These are phyloP conservation scores for Abortiporus biennis DNA, from an alignment of 1,284 basidiomycete genomes.

Conservation along the genomic window DNA sequence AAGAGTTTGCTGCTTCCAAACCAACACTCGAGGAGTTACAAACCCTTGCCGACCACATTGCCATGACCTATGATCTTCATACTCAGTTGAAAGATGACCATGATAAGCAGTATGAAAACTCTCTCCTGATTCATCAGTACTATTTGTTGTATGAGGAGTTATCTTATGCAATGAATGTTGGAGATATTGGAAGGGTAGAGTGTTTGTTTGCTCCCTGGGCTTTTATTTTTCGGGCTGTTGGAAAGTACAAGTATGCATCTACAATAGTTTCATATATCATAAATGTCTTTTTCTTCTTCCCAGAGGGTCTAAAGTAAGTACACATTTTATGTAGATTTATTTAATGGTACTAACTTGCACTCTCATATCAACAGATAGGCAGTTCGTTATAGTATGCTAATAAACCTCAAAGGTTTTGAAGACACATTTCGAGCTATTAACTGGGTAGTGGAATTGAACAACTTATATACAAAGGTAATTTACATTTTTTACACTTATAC, in stretches of 20 bases:
- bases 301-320: conserved; percentile 12
- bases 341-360: not conserved
- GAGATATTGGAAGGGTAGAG: conserved; percentile 28
- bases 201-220: conserved; percentile 20
- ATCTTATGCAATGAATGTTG: conserved; percentile 21
- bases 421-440: not conserved
- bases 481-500: not conserved
- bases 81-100: conserved; percentile 4
- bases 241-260: conserved; percentile 26
- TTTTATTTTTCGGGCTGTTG: conserved; percentile 20
- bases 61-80: conserved; percentile 9
- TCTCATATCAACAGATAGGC: conserved; percentile 10
- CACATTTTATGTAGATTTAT: not conserved
- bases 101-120: conserved; percentile 26
- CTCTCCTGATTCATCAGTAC: conserved; percentile 20
- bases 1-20: conserved; percentile 16
- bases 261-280: conserved; percentile 16
- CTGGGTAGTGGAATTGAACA: not conserved
- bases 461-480: not conserved
- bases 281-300: conserved; percentile 15
- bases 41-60: conserved; percentile 15
- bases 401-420: not conserved
- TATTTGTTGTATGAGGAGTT: conserved; percentile 25
- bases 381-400: conserved; percentile 21
- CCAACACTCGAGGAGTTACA: conserved; percentile 16